Evolutionary conservation across 2,329 filamentous ascomycete genomes (phyloP).

Genomic region (Mollisiaceae sp.): DNA sequence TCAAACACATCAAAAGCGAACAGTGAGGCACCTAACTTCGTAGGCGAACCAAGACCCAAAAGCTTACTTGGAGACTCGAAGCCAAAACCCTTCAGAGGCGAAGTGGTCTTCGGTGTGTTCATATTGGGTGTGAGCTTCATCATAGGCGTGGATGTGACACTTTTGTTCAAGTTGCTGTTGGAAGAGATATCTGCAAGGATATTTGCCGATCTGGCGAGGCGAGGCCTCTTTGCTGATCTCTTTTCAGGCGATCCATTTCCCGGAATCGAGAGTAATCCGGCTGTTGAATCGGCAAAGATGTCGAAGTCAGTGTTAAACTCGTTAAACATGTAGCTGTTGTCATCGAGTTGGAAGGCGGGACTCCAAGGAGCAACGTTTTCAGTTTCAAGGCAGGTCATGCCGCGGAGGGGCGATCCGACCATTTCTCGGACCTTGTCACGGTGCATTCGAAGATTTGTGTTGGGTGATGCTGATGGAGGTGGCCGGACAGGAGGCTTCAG

Average conservation of each 20-base stretch:
- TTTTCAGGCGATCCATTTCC: conserved; percentile 71
- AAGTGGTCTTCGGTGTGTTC: conserved; percentile 50
- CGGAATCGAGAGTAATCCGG: conserved; percentile 51
- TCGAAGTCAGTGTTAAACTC: conserved; percentile 62
- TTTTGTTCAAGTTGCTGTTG: conserved; percentile 54
- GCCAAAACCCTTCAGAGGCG: conserved; percentile 63
- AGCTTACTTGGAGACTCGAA: conserved; percentile 61
- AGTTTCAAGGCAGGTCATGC: conserved; percentile 52
- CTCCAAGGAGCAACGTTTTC: conserved; percentile 64
- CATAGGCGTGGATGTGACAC: conserved; percentile 55
- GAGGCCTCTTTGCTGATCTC: conserved; percentile 61
- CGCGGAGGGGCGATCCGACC: conserved; percentile 77
- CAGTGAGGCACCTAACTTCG: conserved; percentile 33
- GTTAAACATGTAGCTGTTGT: conserved; percentile 58
- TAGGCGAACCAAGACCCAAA: conserved; percentile 41
- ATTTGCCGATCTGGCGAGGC: conserved; percentile 65
- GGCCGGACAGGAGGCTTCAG: conserved; percentile 67
- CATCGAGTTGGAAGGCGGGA: conserved; percentile 69
- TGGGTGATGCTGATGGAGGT: conserved; percentile 82
- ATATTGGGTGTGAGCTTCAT: conserved; percentile 52
- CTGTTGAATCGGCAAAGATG: conserved; percentile 58
- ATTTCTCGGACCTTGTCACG: conserved; percentile 81
- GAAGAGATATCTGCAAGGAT: conserved; percentile 61
- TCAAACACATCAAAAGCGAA: conserved; percentile 36
- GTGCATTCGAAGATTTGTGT: conserved; percentile 89